Evolutionary conservation across 2,329 filamentous ascomycete genomes (phyloP).

Genomic region (Amauroascus verrucosus): DNA sequence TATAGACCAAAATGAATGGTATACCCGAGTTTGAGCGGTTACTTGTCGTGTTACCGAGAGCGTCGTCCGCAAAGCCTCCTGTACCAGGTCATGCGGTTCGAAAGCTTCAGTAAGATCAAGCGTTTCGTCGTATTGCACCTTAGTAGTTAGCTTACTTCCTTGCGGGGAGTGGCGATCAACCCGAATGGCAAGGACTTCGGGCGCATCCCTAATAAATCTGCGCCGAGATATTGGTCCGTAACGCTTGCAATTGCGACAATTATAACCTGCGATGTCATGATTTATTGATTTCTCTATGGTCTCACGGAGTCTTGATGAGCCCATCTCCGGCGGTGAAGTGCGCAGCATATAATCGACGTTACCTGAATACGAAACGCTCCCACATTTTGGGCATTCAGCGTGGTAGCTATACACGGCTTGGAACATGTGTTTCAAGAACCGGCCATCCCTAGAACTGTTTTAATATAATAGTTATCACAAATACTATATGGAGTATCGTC

Average conservation of each 20-base stretch:
- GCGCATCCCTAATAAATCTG: conserved; percentile 13
- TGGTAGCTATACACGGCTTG: conserved; percentile 5
- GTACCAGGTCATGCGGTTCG: conserved; percentile 1
- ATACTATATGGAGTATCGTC: not conserved
- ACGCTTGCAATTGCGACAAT: conserved; percentile 4
- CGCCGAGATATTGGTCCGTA: not conserved
- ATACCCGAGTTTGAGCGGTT: not conserved
- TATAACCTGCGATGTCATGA: not conserved
- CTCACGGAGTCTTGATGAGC: not conserved
- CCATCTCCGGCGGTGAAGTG: not conserved
- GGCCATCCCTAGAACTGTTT: not conserved
- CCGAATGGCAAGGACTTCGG: conserved; percentile 15
- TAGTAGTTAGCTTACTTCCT: not conserved
- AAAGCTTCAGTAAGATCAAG: conserved; percentile 14
- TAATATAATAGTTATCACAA: not conserved
- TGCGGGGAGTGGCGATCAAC: conserved; percentile 9
- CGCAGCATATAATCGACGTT: not conserved
- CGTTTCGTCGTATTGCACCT: conserved; percentile 11
- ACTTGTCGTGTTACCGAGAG: not conserved
- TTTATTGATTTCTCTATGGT: not conserved
- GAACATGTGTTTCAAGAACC: conserved; percentile 11
- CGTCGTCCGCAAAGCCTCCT: not conserved
- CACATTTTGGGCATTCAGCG: conserved; percentile 10
- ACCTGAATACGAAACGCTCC: not conserved
- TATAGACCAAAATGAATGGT: conserved; percentile 13